These are phyloP conservation scores for Urochloa ruziziensis DNA, from an alignment of 176 grass and related monocot genomes.

Conservation along the genomic window DNA sequence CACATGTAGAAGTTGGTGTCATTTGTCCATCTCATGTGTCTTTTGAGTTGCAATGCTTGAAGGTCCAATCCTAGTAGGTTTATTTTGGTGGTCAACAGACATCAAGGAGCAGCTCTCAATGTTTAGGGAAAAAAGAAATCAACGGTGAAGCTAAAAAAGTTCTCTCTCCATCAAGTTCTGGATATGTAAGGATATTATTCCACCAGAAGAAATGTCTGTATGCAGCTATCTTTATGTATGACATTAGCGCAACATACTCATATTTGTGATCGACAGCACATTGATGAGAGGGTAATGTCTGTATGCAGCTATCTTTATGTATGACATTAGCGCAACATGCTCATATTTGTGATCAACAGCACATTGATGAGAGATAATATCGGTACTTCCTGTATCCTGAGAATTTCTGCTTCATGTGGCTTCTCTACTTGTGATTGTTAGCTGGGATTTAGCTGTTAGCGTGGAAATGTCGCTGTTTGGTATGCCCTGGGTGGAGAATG, in stretches of 20 bases:
- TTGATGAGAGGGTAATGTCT: no score
- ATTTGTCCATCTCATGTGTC: constrained; percentile 10
- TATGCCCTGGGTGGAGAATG: no score
- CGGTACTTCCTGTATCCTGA: background rate
- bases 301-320: background rate
- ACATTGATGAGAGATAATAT: background rate
- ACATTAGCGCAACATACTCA: no score
- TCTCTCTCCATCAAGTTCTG: background rate
- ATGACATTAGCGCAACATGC: background rate
- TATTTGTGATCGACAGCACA: no score
- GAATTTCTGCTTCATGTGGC: background rate
- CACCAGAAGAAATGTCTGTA: constrained; percentile 4
- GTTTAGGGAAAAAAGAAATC: background rate
- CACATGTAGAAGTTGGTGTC: background rate
- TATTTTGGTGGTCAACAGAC: background rate
- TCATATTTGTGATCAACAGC: background rate
- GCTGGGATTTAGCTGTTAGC: background rate
- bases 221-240: background rate
- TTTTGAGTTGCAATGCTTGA: constrained; percentile 26
- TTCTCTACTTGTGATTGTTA: background rate
- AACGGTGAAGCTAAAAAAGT: background rate
- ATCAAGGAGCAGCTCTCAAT: background rate
- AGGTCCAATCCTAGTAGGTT: background rate
- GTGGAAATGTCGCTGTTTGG: background rate
- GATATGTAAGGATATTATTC: constrained; percentile 7